Base-by-base conservation (phyloP, 768 basidiomycete species). In the Mycena vulgaris region DNA sequence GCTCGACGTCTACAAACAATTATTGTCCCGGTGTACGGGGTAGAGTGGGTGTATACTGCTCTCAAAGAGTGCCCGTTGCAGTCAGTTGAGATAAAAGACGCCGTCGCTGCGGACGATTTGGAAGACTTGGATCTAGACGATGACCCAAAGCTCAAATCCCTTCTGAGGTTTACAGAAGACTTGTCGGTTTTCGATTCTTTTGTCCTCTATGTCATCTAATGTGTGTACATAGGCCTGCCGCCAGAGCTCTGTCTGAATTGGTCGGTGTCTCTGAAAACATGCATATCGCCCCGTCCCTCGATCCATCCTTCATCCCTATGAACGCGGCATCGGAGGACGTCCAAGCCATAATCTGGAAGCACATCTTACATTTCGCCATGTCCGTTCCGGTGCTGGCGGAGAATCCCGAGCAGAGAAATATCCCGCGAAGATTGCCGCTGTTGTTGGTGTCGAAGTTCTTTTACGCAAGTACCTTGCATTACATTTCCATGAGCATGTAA, bases 341-440 rank as follows among this genome's bases (percentile, higher is more conserved):
- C 10, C 14, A 52, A 9, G 68, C n/a, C 6, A 3, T 27, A 1
- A 31, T 64, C 9, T 69, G 68, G 56, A n/a, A 11, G 9, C 61
- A 47, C 9, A 31, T 69, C 19, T 16, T 69, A 27, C 64, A 63
- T 59, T 69, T 69, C 21, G 61, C 61, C 8, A 48, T 69, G 61
- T 63, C 61, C 14, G 49, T 63, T 13, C 45, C 60, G 37, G 47
- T 45, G 35, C 62, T 58, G 1, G 53, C 17, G 4, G 14, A 14
- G 28, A 19, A n/a, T 23, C 16, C 23, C 19, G 0, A 6, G 55
- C n/a, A 35, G 16, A 13, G 11, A 0, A 25, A 35, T 35, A 52
- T 14, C 39, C 49, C 14, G 25, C 25, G 16, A n/a, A 60, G 40
- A 59, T 39, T 59, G 5, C 63, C 63, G 25, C 27, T 63, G 2